Base-by-base conservation (phyloP, 495 filamentous ascomycete genomes). In the Cercophora sp. region DNA sequence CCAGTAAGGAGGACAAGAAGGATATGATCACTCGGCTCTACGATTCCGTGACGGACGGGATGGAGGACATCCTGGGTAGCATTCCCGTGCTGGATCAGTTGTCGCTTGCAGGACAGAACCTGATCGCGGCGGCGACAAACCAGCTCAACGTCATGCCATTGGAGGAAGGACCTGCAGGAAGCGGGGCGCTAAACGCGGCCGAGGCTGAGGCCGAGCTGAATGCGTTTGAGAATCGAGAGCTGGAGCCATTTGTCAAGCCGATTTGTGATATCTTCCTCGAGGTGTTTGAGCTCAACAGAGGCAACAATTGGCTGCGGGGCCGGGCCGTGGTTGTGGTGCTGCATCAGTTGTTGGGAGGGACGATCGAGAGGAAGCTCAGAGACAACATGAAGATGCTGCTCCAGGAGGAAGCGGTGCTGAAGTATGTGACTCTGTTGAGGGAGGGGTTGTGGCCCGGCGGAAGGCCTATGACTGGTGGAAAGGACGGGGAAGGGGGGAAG, bases 181-280 rank as follows among this genome's bases (percentile, higher is more conserved):
- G 67, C 54, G 65, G 79, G 31, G 71, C 81, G 8, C 73, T 85
- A 45, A 85, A 84, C 10, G 81, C 84, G 1, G 89, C 88, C 2
- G 94, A 99, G 72, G 92, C 92, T 2, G 91, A 97, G 66, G 91
- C 91, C 0, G 94, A 99, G 67, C 75, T 99, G 19, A 88, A 87
- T 39, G 94, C 94, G 4, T 97, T 96, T 57, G 93, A 96, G 61
- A 83, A 89, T 55, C 42, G 85, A 51, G 89, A 95, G 58, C 74
- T 89, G 0, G 89, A 95, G 62, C 94, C 94, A 5, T 96, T 99
- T 67, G 91, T 99, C 56, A 97, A 96, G 62, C 94, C 94, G 6
- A 96, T 99, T 56, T 96, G 91, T 68, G 93, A 99, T 67, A 81
- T 97, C 47, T 99, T 99, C 67, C 83, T 97, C 32, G 94, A 97